Evolutionary conservation across 1,284 basidiomycete species (phyloP), one percentile per base, ranked within the genome.

Genomic region (Pisolithus thermaeus): DNA sequence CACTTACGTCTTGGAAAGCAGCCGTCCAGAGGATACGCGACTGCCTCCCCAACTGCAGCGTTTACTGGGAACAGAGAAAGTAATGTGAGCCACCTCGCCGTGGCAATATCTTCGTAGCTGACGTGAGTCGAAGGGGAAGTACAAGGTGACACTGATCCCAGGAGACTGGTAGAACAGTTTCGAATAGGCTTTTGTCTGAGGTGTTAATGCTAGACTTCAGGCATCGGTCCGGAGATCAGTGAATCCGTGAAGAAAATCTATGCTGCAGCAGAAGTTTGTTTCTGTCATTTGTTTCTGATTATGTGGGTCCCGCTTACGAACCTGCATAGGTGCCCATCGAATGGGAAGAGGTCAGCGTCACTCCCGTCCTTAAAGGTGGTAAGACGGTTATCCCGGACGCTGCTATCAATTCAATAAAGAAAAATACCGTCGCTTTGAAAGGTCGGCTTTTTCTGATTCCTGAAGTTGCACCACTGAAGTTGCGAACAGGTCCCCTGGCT

Each of bases 331-430:
- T 94, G 27, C 95, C 95, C 49, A 95, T 97, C 64, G 80, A 92
- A 73, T 99, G 97, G 97, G 97, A 99, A 72, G 96, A 99, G 75
- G 95, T 97, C 67, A 91, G 89, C 66, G 97, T 99, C 51, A 90
- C 92, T 18, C 97, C 97, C 18, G 83, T 97, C 56, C 77, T 97
- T 61, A 92, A 92, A 70, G 87, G 87, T 59, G 97, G 97, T 52
- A 97, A 97, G 80, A 97, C 94, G 54, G 91, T 92, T 58, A 99
- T 99, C 66, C 97, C 97, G 45, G 92, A 97, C 57, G 74, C 75
- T 52, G 94, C 96, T 44, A 94, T 99, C 60, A 80, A 80, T 57
- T 94, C 90, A 25, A 90, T 99, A 64, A 95, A 90, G 78, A 91
- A 88, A 76, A 99, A 98, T 76, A 98, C 96, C 30, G 92, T 99